Base-by-base conservation (phyloP, 495 filamentous ascomycete genomes). In the Aspergillus hancockii region DNA sequence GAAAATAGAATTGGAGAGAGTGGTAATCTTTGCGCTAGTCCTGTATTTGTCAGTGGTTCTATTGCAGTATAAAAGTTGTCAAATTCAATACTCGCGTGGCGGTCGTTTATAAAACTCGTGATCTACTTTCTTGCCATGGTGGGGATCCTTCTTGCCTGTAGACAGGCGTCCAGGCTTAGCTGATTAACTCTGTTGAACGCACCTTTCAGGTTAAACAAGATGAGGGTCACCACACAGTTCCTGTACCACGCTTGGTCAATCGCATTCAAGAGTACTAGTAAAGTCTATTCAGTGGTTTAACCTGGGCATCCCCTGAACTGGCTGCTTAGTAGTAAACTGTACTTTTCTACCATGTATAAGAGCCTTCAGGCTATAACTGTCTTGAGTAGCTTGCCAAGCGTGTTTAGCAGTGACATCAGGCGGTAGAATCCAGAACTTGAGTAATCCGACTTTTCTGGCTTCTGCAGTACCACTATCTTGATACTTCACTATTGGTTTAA, bases 171-270 rank as follows among this genome's bases (percentile, higher is more conserved):
- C 1, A 74, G 69, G 55, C 58, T 71, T 0, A 18, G 25, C 23
- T 61, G 43, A 14, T 69, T 70, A 1, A 74, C 67, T 9, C 67
- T 61, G 30, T 72, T 69, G 45, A 72, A 72, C 38, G 66, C 70
- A 0, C 67, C 64, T 54, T 70, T 72, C 8, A 68, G 65, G 43
- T 72, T 58, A 34, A 72, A 72, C 25, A 58, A 52, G 1, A 72
- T 28, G 2, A 70, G 58, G 0, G 54, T 68, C 0, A 71, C 52
- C 4, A 70, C 61, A 40, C 54, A 60, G 6, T 43, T 32, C 63
- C 45, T 43, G 4, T 58, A 54, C 63, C 57, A 72, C n/a, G 67
- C 69, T 55, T 41, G 57, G 59, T 70, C 59, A 31, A 69, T 67
- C 3, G 66, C 59, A 28, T 64, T 70, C 0, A 54, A 28, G 0